These are phyloP conservation scores for Stachybotrys chartarum DNA, from an alignment of 2,329 filamentous ascomycete genomes.

Conservation along the genomic window DNA sequence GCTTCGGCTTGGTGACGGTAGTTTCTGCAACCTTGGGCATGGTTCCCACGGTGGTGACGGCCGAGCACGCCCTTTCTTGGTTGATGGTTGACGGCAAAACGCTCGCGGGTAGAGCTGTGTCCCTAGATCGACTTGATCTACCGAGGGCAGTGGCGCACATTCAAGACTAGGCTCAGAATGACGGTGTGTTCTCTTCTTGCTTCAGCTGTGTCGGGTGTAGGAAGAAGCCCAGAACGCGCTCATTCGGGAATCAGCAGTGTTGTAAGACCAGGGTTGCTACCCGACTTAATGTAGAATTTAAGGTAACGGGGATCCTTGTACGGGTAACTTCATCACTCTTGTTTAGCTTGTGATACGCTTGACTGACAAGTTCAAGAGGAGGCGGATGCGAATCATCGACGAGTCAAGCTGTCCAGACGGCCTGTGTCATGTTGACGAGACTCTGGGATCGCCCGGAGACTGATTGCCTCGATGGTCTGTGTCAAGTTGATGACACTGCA, in stretches of 20 bases:
- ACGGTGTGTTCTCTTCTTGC: too few species aligned
- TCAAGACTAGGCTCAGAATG: too few species aligned
- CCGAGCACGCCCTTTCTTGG: neutral
- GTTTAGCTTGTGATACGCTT: neutral
- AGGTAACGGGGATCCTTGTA: neutral
- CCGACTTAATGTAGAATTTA: neutral
- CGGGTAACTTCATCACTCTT: neutral
- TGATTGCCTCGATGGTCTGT: neutral
- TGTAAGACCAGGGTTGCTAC: neutral
- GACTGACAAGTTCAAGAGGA: neutral
- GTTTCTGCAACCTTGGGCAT: neutral
- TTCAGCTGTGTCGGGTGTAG: too few species aligned
- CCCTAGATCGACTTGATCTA: too few species aligned
- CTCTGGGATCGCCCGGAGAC: neutral
- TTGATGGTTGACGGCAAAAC: neutral
- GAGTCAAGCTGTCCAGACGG: too few species aligned
- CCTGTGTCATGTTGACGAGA: too few species aligned
- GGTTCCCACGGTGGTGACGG: neutral
- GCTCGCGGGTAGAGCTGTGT: too few species aligned
- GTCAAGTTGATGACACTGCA: neutral
- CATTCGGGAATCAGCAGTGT: neutral
- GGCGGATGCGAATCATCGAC: too few species aligned
- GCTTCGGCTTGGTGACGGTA: constrained; percentile 43
- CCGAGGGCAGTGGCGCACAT: too few species aligned
- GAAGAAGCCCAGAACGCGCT: neutral